Evolutionary conservation across 805 yeast genomes (phyloP), one percentile per base, ranked within the genome.

Genomic region (Myxozyma udenii): DNA sequence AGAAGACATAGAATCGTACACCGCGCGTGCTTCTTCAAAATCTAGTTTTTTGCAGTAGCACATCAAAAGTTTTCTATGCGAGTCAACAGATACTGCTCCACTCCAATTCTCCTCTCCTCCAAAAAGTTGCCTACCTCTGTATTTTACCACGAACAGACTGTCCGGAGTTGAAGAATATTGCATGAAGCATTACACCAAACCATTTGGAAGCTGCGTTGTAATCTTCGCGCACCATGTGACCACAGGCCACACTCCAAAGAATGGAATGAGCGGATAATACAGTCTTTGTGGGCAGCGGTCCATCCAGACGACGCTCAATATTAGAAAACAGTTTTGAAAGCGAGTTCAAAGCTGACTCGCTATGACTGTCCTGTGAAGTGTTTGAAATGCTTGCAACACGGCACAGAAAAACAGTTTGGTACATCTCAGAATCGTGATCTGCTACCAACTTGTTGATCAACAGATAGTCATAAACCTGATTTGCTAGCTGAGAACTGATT

Each of bases 201-300:
- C 51, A 53, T 22, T 38, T 39, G 4, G 26, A 16, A 2, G 54
- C 51, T 2, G 23, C 35, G 4, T 23, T 22, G 19, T 36, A 49
- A 11, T 53, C 46, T 6, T 44, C 39, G 9, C 28, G 30, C 2
- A 50, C 46, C 23, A 53, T 48, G 7, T 16, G 35, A 21, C 48
- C 24, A 19, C 44, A 39, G 16, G 50, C 53, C 7, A 40, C 38
- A 11, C 47, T 43, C 57, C 57, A 53, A 5, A 53, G 42, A 19
- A 53, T 39, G n/a, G n/a, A n/a, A n/a, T n/a, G n/a, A n/a, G n/a
- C 51, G 18, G 48, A 43, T 33, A 41, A 33, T 5, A 53, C 46
- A 2, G 48, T 39, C 12, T 37, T 37, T 9, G 37, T 22, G 6
- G 57, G 38, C 24, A 52, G 24, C 4, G 50, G 25, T 11, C 14